A percentile compares a stretch with the other conserved stretches of the same genome.
These are phyloP conservation scores for Boletus rex-veris DNA, from an alignment of 768 basidiomycete species.

Conservation along the genomic window DNA sequence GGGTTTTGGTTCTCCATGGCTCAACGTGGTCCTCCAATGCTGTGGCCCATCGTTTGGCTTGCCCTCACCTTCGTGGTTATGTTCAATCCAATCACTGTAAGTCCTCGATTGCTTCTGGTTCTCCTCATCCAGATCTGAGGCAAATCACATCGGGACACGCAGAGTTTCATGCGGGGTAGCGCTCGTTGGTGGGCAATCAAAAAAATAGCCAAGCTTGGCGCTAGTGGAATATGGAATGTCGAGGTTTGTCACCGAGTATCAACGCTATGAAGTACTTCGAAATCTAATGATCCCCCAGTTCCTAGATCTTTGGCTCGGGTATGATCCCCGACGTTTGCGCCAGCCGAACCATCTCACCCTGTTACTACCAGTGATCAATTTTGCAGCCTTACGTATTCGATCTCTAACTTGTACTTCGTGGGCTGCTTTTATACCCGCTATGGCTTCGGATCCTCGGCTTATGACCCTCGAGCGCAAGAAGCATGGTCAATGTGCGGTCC, in stretches of 20 bases:
- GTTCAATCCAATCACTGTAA: constrained; percentile 72
- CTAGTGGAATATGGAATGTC: constrained; percentile 68
- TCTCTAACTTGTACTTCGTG: constrained; percentile 71
- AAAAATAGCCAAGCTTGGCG: constrained; percentile 56
- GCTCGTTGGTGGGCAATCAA: constrained; percentile 77
- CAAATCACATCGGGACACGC: constrained; percentile 34
- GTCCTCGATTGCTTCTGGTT: not conserved
- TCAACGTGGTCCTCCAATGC: constrained; percentile 62
- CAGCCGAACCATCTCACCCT: constrained; percentile 4
- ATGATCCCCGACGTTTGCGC: constrained; percentile 16
- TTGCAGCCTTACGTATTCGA: constrained; percentile 72
- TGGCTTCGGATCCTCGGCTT: constrained; percentile 1
- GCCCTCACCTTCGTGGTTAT: constrained; percentile 54
- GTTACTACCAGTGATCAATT: constrained; percentile 61
- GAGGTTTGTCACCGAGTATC: constrained; percentile 48
- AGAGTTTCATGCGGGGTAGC: constrained; percentile 37
- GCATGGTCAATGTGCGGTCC: constrained; percentile 42
- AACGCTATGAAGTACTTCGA: not conserved
- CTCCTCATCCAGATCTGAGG: too few species aligned
- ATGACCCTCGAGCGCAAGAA: constrained; percentile 37
- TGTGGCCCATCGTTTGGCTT: constrained; percentile 85
- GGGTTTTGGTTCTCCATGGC: constrained; percentile 85
- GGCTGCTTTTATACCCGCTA: constrained; percentile 64
- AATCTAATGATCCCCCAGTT: constrained; percentile 44
- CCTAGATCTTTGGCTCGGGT: constrained; percentile 90